These are phyloP conservation scores for Rhododendron kiyosumense DNA, from an alignment of 148 eudicot species.

Conservation along the genomic window DNA sequence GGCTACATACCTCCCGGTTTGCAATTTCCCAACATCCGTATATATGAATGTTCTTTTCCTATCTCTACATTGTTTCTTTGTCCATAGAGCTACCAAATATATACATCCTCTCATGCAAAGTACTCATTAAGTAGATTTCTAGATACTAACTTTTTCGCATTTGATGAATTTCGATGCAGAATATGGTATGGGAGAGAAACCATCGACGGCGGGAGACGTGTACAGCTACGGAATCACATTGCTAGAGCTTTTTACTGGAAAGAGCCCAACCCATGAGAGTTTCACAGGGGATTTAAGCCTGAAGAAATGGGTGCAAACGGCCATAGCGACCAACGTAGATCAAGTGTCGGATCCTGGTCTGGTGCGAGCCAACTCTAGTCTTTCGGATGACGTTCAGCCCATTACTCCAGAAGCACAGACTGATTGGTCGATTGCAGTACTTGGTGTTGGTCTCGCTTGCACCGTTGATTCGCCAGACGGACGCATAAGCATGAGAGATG, in stretches of 20 bases:
- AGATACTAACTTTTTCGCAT: neutral
- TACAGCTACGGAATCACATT: conserved; percentile 51
- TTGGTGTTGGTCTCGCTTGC: conserved; percentile 48
- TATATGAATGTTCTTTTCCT: neutral
- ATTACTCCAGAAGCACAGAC: neutral
- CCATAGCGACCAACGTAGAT: conserved; percentile 17
- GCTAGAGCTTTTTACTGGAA: conserved; percentile 50
- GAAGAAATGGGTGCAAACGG: conserved; percentile 34
- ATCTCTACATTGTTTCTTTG: neutral
- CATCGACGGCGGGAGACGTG: conserved; percentile 49
- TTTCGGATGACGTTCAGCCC: neutral
- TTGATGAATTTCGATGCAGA: conserved; percentile 23
- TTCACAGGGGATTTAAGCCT: conserved; percentile 31
- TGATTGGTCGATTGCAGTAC: conserved; percentile 17
- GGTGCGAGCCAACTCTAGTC: neutral
- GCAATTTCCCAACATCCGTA: neutral
- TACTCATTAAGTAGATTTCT: neutral
- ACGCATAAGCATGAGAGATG: conserved; percentile 42
- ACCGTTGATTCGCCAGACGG: conserved; percentile 31
- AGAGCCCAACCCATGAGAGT: conserved; percentile 35
- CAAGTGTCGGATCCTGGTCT: conserved; percentile 32
- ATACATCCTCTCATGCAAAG: neutral
- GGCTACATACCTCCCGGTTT: conserved; percentile 77
- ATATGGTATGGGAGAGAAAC: conserved; percentile 44
- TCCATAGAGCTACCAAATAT: neutral